Conservation (phyloP, 78 protist species). For the Paulinella micropora region DNA sequence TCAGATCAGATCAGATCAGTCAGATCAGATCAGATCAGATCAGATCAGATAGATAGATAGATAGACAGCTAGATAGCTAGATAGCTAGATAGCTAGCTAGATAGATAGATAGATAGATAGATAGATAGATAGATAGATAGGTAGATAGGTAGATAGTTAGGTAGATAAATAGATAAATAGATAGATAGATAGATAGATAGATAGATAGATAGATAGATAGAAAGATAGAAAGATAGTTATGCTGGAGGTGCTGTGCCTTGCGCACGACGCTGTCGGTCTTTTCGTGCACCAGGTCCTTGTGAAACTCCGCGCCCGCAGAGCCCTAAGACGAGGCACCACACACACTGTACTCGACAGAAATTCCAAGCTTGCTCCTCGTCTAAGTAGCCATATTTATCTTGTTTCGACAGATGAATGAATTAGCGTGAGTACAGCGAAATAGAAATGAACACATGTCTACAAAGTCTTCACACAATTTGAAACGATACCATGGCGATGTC, state of each 20-base stretch:
- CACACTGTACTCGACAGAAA: too few relatives aligned
- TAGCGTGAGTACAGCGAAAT: too few relatives aligned
- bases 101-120: background rate
- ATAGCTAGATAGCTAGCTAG: background rate
- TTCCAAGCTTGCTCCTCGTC: too few relatives aligned
- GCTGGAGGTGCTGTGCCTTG: background rate
- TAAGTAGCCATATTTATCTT: too few relatives aligned
- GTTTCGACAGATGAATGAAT: too few relatives aligned
- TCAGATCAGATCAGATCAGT: too few relatives aligned
- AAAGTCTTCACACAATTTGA: too few relatives aligned
- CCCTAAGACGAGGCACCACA: too few relatives aligned
- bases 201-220: background rate
- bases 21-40: too few relatives aligned
- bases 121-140: background rate
- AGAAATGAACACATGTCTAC: too few relatives aligned
- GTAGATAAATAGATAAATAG: background rate
- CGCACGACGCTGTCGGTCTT: background rate
- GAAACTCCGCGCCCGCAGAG: constrained; percentile 10
- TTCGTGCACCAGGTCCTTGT: background rate
- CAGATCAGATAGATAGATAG: too few relatives aligned
- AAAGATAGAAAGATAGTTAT: background rate
- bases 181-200: background rate
- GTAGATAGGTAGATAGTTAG: background rate
- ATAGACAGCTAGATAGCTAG: background rate
- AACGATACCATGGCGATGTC: too few relatives aligned